Base-by-base conservation (phyloP, 2,329 filamentous ascomycete genomes). In the Exophiala lecanii-corni region DNA sequence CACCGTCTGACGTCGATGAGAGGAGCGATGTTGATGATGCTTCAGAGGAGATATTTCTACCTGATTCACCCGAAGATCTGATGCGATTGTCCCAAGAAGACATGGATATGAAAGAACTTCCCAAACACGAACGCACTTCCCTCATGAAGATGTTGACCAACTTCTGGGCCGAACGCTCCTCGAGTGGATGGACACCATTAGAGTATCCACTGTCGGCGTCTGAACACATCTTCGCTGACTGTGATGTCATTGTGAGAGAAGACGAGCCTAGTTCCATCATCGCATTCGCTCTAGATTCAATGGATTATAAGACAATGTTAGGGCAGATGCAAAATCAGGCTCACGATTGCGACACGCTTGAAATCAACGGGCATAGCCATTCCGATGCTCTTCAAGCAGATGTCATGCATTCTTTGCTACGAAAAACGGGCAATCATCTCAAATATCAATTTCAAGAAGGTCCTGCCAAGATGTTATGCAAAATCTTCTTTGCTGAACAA, bases 401-500 rank as follows among this genome's bases (percentile, higher is more conserved):
- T 38, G 78, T 97, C 7, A 89, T 98, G 63, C 83, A 85, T 51
- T 92, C 88, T 26, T 72, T 98, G 18, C 73, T 95, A 21, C 81
- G 88, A 50, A 78, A 83, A 20, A 94, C 87, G 1, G 89, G 91
- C 26, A 95, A 88, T 1, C 92, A 98, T 63, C 81, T 96, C 54
- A 94, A 94, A 60, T 98, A 96, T 61, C 88, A 94, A 47, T 98
- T 97, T 66, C 83, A 84, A 19, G 89, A 96, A 61, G 89, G 91
- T 0, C 82, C 86, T n/a, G 91, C 94, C 2, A 87, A 85, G 57
- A 94, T 96, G 78, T 84, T 91, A 37, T 97, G 94, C 72, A 98
- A 98, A 66, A 92, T 98, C 35, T 97, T 98, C 65, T 98, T 94
- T 58, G 92, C 92, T 0, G 92, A 97, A 63, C 92, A 96, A 51